Conservation (phyloP, 192 early-diverging fungal species). For the Coemansia sp. region DNA sequence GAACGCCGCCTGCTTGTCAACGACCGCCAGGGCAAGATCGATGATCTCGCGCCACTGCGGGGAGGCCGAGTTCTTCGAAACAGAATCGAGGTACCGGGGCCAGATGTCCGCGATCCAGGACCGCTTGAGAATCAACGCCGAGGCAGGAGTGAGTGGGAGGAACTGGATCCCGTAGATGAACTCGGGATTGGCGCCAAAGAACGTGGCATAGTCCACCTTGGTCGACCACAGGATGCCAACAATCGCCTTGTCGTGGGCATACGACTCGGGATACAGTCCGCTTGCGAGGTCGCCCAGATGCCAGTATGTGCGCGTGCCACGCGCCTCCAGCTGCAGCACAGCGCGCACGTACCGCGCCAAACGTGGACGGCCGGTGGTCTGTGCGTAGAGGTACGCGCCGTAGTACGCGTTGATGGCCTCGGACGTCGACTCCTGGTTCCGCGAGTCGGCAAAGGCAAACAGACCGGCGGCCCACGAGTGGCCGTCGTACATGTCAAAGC, state of each 20-base stretch:
- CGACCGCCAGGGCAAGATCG: slow-evolving; percentile 43
- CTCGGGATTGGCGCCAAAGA: slow-evolving; percentile 49
- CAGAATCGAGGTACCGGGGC: slow-evolving; percentile 18
- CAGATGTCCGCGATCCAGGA: slow-evolving; percentile 49
- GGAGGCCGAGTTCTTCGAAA: slow-evolving; percentile 21
- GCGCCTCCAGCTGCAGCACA: slow-evolving; percentile 50
- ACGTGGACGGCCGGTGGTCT: slow-evolving; percentile 22
- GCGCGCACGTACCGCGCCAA: slow-evolving; percentile 32
- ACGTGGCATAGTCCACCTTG: slow-evolving; percentile 51
- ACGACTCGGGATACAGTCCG: slow-evolving; percentile 34
- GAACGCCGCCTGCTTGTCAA: slow-evolving; percentile 42
- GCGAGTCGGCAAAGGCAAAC: slow-evolving; percentile 52
- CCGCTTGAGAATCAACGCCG: slow-evolving; percentile 40
- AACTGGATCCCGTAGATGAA: slow-evolving; percentile 59
- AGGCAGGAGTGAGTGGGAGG: slow-evolving; percentile 53
- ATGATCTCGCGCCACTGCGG: slow-evolving; percentile 52
- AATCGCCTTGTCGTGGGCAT: slow-evolving; percentile 29
- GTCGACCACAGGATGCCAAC: slow-evolving; percentile 58
- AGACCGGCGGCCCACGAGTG: slow-evolving; percentile 62
- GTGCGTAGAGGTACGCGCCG: slow-evolving; percentile 46
- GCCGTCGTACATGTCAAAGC: slow-evolving; percentile 62
- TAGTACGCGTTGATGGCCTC: slow-evolving; percentile 61
- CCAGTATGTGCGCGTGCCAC: slow-evolving; percentile 54
- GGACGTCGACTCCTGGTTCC: slow-evolving; percentile 58
- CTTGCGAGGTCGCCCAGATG: slow-evolving; percentile 37